Percentiles rank a stretch among this genome's conserved stretches.
Evolutionary conservation across 108 stramenopile species (phyloP).

Genomic region (Phaeodactylum tricornutum): DNA sequence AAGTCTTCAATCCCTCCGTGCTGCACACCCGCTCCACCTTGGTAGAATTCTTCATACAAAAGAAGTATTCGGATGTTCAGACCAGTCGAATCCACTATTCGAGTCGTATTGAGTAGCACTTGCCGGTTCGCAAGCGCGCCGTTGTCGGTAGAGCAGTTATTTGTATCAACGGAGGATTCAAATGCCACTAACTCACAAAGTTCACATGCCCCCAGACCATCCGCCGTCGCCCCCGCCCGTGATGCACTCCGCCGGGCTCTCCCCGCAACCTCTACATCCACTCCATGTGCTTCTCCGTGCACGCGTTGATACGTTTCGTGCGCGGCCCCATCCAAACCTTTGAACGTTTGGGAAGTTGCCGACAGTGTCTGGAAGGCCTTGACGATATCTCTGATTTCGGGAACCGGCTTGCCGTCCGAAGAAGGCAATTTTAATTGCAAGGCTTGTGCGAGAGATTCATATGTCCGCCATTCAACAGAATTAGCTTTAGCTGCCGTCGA

Average conservation of each 20-base stretch:
- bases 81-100: not conserved
- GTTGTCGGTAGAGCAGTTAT: not conserved
- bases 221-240: constrained; percentile 51
- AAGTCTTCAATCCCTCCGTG: constrained; percentile 64
- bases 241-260: constrained; percentile 64
- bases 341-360: constrained; percentile 49
- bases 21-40: constrained; percentile 53
- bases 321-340: constrained; percentile 67
- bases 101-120: constrained; percentile 5
- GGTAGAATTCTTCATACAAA: constrained; percentile 56
- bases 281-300: constrained; percentile 20
- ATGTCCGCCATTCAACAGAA: too few relatives aligned
- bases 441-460: too few relatives aligned
- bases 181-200: constrained; percentile 45
- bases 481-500: too few relatives aligned
- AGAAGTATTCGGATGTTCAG: constrained; percentile 29
- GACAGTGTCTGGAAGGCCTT: constrained; percentile 47
- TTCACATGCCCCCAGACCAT: constrained; percentile 64
- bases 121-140: constrained; percentile 1
- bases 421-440: too few relatives aligned
- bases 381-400: constrained; percentile 5
- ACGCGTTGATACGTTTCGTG: constrained; percentile 80
- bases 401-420: too few relatives aligned
- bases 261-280: constrained; percentile 47
- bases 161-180: not conserved